A percentile compares a stretch with the other conserved stretches of the same genome.
phyloP scores from a whole-genome alignment of 331 rosid species.

The Arachis monticola region DNA sequence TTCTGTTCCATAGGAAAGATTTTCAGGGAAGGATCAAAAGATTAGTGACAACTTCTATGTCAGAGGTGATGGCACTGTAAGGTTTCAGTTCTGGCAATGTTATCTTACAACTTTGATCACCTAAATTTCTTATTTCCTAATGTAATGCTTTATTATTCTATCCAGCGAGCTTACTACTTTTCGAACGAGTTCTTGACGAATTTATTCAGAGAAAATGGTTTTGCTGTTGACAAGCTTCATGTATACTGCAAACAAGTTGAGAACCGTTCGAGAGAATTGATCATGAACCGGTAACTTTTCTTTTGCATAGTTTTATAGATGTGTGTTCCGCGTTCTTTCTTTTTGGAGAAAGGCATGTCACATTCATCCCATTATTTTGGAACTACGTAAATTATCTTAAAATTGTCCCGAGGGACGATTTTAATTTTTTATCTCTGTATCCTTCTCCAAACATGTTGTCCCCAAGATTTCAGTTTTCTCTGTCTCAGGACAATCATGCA shows the following conservation, averaged over 20 bases:
- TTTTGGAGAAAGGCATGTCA: too few relatives aligned
- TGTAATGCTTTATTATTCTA: conserved; percentile 24
- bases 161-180: conserved; percentile 95
- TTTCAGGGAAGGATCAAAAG: conserved; percentile 82
- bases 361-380: too few relatives aligned
- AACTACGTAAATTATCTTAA: too few relatives aligned
- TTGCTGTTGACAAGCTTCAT: conserved; percentile 63
- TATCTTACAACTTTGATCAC: conserved; percentile 23
- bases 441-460: too few relatives aligned
- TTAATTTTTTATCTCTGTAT: too few relatives aligned
- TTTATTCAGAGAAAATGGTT: conserved; percentile 81
- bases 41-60: conserved; percentile 88
- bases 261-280: conserved; percentile 80
- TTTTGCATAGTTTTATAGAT: too few relatives aligned
- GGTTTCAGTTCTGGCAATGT: conserved; percentile 45
- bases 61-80: conserved; percentile 96
- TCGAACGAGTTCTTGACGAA: conserved; percentile 78
- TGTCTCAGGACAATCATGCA: too few relatives aligned
- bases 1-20: conserved; percentile 66
- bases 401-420: too few relatives aligned
- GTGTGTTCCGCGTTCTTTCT: too few relatives aligned
- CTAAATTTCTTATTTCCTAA: conserved; percentile 35
- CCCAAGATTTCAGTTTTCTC: too few relatives aligned
- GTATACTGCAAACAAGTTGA: conserved; percentile 92
- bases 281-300: conserved; percentile 75